A percentile compares a stretch with the other conserved stretches of the same genome.
phyloP scores from a whole-genome alignment of 148 eudicot species.

The Talinum fruticosum region DNA sequence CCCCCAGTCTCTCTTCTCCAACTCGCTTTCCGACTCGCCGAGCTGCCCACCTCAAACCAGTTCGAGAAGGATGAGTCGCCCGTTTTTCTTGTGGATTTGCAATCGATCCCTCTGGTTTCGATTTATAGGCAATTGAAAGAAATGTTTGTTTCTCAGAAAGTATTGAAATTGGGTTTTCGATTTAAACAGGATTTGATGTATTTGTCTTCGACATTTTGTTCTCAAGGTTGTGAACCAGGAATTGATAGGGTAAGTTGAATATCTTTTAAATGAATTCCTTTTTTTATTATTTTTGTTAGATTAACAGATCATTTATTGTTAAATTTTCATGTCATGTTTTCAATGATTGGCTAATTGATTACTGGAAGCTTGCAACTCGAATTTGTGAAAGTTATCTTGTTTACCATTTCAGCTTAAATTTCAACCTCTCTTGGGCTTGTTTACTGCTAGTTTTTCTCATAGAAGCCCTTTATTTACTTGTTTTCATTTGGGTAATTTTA shows the following conservation, averaged over 20 bases:
- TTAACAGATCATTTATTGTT: neutral
- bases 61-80: slow-evolving; percentile 16
- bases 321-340: neutral
- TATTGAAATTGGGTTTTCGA: slow-evolving; percentile 72
- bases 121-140: slow-evolving; percentile 39
- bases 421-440: too few relatives aligned
- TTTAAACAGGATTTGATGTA: slow-evolving; percentile 86
- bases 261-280: neutral
- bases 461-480: too few relatives aligned
- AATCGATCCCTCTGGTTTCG: slow-evolving; percentile 34
- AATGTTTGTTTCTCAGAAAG: slow-evolving; percentile 42
- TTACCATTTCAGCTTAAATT: too few relatives aligned
- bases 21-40: slow-evolving; percentile 67
- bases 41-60: neutral
- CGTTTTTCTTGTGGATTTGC: slow-evolving; percentile 62
- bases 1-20: slow-evolving; percentile 86
- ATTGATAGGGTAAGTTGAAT: slow-evolving; percentile 47
- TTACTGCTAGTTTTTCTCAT: neutral
- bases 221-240: slow-evolving; percentile 53
- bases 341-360: neutral
- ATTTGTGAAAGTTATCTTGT: neutral
- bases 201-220: slow-evolving; percentile 65
- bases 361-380: slow-evolving; percentile 9
- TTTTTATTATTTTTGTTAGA: neutral
- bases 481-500: neutral